Evolutionary conservation across 2,329 filamentous ascomycete genomes (phyloP).

Genomic region (Phialemonium atrogriseum): DNA sequence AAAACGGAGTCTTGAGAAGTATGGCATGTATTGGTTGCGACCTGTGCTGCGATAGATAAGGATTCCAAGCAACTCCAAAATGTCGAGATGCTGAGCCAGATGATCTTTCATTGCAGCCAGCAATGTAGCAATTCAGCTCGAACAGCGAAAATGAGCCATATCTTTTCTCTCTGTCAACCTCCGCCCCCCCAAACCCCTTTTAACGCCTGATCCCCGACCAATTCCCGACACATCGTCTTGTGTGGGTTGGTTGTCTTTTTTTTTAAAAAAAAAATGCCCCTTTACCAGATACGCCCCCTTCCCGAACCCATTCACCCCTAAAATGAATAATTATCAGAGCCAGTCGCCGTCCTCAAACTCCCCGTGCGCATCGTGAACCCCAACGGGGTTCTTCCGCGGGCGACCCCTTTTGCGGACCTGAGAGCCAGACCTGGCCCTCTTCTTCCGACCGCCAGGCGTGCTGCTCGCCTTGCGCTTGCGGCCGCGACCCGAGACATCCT

Average conservation of each 20-base stretch:
- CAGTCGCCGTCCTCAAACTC: conserved; percentile 12
- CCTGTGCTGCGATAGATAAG: too few relatives aligned
- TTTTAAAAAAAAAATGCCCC: not conserved
- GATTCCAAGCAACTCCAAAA: too few relatives aligned
- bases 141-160: too few relatives aligned
- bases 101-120: too few relatives aligned
- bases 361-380: conserved; percentile 7
- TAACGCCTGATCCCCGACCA: too few relatives aligned
- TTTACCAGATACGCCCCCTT: too few relatives aligned
- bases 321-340: conserved; percentile 6
- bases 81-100: too few relatives aligned
- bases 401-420: conserved; percentile 14
- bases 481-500: conserved; percentile 32
- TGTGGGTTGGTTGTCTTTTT: not conserved
- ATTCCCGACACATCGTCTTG: not conserved
- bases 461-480: conserved; percentile 45
- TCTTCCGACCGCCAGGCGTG: conserved; percentile 33
- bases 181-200: too few relatives aligned
- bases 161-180: too few relatives aligned
- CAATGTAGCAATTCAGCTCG: too few relatives aligned
- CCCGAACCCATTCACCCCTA: not conserved
- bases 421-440: conserved; percentile 11
- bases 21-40: too few relatives aligned
- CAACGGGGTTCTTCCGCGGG: conserved; percentile 11
- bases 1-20: too few relatives aligned